Evolutionary conservation across 805 yeast genomes (phyloP).

Genomic region (Starmerella sp.): DNA sequence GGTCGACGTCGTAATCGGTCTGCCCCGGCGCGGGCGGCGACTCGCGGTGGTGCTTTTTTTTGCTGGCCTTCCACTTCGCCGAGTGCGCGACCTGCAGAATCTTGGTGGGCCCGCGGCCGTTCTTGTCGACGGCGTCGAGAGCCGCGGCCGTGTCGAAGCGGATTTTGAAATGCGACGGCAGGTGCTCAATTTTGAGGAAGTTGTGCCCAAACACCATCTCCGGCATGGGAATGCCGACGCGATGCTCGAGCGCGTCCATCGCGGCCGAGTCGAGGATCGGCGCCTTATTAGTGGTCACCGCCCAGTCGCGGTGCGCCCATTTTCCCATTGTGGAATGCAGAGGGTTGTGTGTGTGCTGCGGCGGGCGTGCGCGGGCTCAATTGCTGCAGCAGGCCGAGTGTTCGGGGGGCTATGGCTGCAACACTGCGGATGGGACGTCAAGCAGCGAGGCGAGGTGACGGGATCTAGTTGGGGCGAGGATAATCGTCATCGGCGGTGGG

Average conservation of each 20-base stretch:
- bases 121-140: conserved; percentile 44
- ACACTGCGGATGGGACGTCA: too few relatives aligned
- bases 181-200: conserved; percentile 42
- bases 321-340: background rate
- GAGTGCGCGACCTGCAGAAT: conserved; percentile 73
- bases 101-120: conserved; percentile 33
- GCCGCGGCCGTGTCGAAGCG: conserved; percentile 74
- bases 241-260: conserved; percentile 52
- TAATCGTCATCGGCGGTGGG: too few relatives aligned
- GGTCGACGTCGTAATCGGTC: conserved; percentile 34
- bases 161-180: conserved; percentile 36
- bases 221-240: conserved; percentile 72
- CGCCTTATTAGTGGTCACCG: conserved; percentile 53
- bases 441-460: too few relatives aligned
- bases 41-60: conserved; percentile 16
- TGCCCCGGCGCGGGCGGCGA: conserved; percentile 25
- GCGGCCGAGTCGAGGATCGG: conserved; percentile 71
- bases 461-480: too few relatives aligned
- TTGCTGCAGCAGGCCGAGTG: background rate
- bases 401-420: too few relatives aligned
- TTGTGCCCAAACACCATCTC: conserved; percentile 96
- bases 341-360: too few relatives aligned
- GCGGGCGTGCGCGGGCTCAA: background rate
- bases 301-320: conserved; percentile 40
- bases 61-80: conserved; percentile 53